These are phyloP conservation scores for Cladorrhinum samala DNA, from an alignment of 495 filamentous ascomycete species.

Conservation along the genomic window DNA sequence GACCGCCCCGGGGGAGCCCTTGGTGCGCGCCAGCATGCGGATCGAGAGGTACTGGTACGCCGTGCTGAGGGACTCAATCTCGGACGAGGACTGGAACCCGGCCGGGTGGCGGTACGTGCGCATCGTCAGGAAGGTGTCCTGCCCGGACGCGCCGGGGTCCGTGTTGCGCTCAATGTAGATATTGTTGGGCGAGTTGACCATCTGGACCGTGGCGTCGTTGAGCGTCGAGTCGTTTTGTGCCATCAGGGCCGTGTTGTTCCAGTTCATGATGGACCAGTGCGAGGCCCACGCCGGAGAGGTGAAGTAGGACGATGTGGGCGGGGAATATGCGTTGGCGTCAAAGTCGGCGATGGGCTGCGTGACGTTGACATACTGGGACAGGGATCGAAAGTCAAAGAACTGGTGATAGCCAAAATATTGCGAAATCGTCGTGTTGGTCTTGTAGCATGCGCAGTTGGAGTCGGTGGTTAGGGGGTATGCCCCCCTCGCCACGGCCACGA, in stretches of 20 bases:
- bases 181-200: slow-evolving; percentile 60
- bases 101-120: slow-evolving; percentile 49
- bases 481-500: slow-evolving; percentile 8
- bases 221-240: slow-evolving; percentile 23
- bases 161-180: slow-evolving; percentile 50
- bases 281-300: slow-evolving; percentile 31
- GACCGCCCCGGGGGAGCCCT: slow-evolving; percentile 53
- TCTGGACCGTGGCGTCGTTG: slow-evolving; percentile 38
- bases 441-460: slow-evolving; percentile 43
- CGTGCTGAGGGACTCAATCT: slow-evolving; percentile 51
- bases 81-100: slow-evolving; percentile 54
- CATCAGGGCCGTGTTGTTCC: slow-evolving; percentile 40
- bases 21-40: slow-evolving; percentile 52
- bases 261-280: slow-evolving; percentile 56
- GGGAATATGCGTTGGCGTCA: slow-evolving; percentile 25
- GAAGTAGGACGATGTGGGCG: slow-evolving; percentile 35
- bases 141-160: slow-evolving; percentile 27
- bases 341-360: slow-evolving; percentile 18
- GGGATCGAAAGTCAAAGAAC: slow-evolving; percentile 61
- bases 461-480: slow-evolving; percentile 37
- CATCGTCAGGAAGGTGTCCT: slow-evolving; percentile 53
- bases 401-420: slow-evolving; percentile 60
- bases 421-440: slow-evolving; percentile 37
- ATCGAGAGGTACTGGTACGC: slow-evolving; percentile 56
- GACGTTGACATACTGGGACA: slow-evolving; percentile 28